A percentile compares a stretch with the other conserved stretches of the same genome.
Evolutionary conservation across 2,329 filamentous ascomycete species (phyloP).

Genomic region (Xylariaceae sp.): DNA sequence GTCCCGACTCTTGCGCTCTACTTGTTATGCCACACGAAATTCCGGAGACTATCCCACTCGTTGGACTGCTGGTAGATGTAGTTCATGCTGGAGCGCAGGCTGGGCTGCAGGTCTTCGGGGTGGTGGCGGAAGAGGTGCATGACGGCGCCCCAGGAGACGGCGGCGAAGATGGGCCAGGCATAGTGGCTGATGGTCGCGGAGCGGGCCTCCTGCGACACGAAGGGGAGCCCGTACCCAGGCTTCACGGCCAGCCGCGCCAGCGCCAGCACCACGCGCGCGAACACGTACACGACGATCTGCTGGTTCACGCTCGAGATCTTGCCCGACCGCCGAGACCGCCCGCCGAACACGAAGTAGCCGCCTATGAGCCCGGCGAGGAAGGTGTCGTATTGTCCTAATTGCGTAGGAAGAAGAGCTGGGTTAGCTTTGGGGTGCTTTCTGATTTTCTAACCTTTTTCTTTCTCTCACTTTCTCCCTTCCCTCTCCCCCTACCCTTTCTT

Average conservation of each 20-base stretch:
- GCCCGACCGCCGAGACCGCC: constrained; percentile 64
- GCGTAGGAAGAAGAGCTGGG: too few relatives aligned
- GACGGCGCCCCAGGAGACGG: constrained; percentile 86
- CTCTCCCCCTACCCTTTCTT: constrained; percentile 30
- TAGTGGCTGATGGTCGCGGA: constrained; percentile 64
- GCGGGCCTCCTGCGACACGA: constrained; percentile 54
- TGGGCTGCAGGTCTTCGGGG: constrained; percentile 88
- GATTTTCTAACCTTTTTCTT: not conserved
- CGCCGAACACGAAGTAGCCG: constrained; percentile 91
- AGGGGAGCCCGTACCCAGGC: constrained; percentile 57
- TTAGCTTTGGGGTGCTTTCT: constrained; percentile 1
- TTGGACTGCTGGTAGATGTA: constrained; percentile 95
- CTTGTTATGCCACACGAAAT: constrained; percentile 84
- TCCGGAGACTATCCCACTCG: constrained; percentile 85
- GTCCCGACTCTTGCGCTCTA: constrained; percentile 39
- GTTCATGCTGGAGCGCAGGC: constrained; percentile 92
- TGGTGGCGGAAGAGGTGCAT: constrained; percentile 96
- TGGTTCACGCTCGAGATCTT: constrained; percentile 83
- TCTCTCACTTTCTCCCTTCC: not conserved
- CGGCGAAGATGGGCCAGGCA: constrained; percentile 93
- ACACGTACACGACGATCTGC: constrained; percentile 98
- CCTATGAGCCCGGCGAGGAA: constrained; percentile 88
- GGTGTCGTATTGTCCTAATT: constrained; percentile 73
- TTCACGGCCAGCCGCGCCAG: constrained; percentile 83
- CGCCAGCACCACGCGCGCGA: constrained; percentile 86